These are phyloP conservation scores for Carex littledalei DNA, from an alignment of 176 grass and related monocot genomes.

Conservation along the genomic window DNA sequence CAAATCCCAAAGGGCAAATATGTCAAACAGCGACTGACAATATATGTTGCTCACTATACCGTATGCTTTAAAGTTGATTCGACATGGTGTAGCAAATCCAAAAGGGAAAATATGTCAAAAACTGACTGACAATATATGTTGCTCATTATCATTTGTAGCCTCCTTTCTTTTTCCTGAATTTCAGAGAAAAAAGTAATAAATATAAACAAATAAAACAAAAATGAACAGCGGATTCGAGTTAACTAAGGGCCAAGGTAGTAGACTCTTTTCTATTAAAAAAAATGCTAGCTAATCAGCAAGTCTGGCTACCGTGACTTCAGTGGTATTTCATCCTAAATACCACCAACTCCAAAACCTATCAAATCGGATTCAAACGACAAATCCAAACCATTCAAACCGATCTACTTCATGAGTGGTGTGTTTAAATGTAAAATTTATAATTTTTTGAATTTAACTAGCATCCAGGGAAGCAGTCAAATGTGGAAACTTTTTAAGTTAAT, in stretches of 20 bases:
- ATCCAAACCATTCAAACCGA: too few species aligned
- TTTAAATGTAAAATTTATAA: too few species aligned
- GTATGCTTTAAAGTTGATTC: constrained; percentile 53
- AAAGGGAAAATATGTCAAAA: constrained; percentile 89
- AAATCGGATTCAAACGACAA: too few species aligned
- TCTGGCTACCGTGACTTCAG: too few species aligned
- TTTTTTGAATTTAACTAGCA: too few species aligned
- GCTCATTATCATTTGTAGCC: constrained; percentile 54
- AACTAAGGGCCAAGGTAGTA: not conserved
- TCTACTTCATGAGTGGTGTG: too few species aligned
- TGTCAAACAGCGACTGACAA: not conserved
- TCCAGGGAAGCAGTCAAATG: too few species aligned
- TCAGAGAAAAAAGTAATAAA: constrained; percentile 14
- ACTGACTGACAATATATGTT: constrained; percentile 58
- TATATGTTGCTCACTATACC: constrained; percentile 12
- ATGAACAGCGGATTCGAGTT: not conserved
- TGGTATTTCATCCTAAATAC: too few species aligned
- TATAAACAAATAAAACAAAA: constrained; percentile 2
- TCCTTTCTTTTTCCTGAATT: constrained; percentile 43
- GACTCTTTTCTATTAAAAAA: not conserved
- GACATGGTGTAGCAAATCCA: constrained; percentile 57
- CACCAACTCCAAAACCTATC: too few species aligned
- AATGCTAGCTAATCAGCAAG: too few species aligned
- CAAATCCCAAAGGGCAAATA: too few species aligned
- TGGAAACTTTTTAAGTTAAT: too few species aligned